Evolutionary conservation across 2,329 filamentous ascomycete species (phyloP), one percentile per base, ranked within the genome.

Genomic region (Dactylellina sp.): DNA sequence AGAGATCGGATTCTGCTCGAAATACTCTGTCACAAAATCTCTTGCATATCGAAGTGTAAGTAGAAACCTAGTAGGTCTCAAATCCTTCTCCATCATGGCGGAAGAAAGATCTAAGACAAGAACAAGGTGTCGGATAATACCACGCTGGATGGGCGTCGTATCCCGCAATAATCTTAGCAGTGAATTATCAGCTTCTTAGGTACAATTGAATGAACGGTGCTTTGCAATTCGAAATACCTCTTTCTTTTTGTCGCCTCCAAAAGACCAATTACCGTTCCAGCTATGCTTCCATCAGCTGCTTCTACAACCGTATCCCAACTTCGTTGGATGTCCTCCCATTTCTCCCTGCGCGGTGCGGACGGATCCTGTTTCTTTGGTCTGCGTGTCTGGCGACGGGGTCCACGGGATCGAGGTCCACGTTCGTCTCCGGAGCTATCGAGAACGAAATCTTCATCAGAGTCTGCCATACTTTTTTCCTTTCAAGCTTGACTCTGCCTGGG

Each of bases 1-100:
- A 7, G 93, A 96, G 77, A 99, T 98, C 9, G 95, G 95, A 79
- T 99, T 99, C 82, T 99, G 95, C 82, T 98, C 95, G 80, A 98
- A 99, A 82, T 92, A 99, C 81, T 97, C 94, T 71, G 89, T 87
- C 53, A 98, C 90, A 81, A 98, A 99, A 66, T 93, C 90, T 76
- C 90, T 87, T 14, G 93, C 90, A 81, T 93, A 96, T 76, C 89
- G 89, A 79, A 97, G 85, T 59, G 89, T 90, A 32, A 97, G 86
- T 39, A 93, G 86, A 81, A 94, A 93, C 72, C 94, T 88, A 46
- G 89, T 97, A 4, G 95, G 95, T 24, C 95, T 88, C 77, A 98
- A 85, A 80, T 99, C 95, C 82, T 98, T 98, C 81, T 98, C 93
- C 3, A 88, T 83, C 95, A 99, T 99, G 56, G 94, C 92, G 76